Evolutionary conservation across 768 basidiomycete genomes (phyloP).

Genomic region (Porpolomopsis calyptriformis): DNA sequence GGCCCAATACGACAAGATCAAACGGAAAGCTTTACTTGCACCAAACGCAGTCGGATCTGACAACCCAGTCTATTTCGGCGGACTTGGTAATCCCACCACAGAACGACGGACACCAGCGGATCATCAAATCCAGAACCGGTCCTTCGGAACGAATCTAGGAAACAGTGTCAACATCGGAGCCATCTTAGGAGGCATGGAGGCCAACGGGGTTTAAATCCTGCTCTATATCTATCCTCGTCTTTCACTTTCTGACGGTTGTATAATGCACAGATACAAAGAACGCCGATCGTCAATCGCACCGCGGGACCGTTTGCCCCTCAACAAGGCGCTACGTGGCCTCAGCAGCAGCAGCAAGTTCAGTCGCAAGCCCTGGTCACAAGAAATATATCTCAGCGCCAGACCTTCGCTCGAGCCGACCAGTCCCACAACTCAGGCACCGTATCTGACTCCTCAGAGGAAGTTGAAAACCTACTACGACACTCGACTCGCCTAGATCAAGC

Average conservation of each 20-base stretch:
- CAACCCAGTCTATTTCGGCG: slow-evolving; percentile 11
- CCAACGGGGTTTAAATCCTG: slow-evolving; percentile 39
- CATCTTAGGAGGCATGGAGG: slow-evolving; percentile 58
- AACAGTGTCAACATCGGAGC: slow-evolving; percentile 38
- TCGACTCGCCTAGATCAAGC: slow-evolving; percentile 13
- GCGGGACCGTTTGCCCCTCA: slow-evolving; percentile 21
- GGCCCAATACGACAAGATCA: slow-evolving; percentile 74
- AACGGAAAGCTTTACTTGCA: slow-evolving; percentile 65
- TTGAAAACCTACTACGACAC: slow-evolving; percentile 49
- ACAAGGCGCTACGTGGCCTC: slow-evolving; percentile 21
- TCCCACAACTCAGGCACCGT: slow-evolving; percentile 34
- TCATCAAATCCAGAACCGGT: slow-evolving; percentile 15
- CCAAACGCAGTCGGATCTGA: slow-evolving; percentile 19
- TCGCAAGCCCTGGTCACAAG: slow-evolving; percentile 20
- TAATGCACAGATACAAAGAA: slow-evolving; percentile 49
- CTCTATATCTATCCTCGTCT: neutral
- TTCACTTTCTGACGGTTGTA: slow-evolving; percentile 4
- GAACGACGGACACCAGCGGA: slow-evolving; percentile 17
- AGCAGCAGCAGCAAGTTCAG: slow-evolving; percentile 23
- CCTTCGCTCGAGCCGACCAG: slow-evolving; percentile 30
- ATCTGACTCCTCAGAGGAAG: slow-evolving; percentile 59
- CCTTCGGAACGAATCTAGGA: slow-evolving; percentile 17
- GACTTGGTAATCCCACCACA: slow-evolving; percentile 10
- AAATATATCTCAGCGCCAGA: slow-evolving; percentile 39
- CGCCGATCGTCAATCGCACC: slow-evolving; percentile 49